Evolutionary conservation across 176 grass and related monocot genomes (phyloP), one percentile per base, ranked within the genome.

Genomic region (Triticum monococcum): DNA sequence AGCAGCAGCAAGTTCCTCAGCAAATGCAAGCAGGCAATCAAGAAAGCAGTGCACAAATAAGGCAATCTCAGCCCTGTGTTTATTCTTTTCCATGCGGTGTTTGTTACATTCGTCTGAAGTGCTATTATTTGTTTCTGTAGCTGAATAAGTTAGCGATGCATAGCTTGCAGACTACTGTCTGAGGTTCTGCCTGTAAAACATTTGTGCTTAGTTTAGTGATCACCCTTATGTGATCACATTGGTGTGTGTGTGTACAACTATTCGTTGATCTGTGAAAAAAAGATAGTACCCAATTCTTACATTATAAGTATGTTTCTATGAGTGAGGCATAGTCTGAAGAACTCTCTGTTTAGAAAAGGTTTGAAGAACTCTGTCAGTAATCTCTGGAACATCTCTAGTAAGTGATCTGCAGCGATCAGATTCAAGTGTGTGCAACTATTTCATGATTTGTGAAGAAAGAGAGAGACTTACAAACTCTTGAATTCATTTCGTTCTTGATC

Each of bases 1-100:
- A 92, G 80, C 86, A 92, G 84, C 81, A 85, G 81, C 72, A 96
- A 99, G 25, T 99, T 99, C 65, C 62, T 96, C 24, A 95, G 60
- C 62, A 89, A 82, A 77, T 95, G 93, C 87, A 89, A 83, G 60
- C 93, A 93, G 56, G 92, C 90, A 5, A 93, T 99, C 87, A 99
- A 94, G 93, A 99, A 92, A 86, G 94, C 92, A 38, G 87, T 96
- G 81, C 88, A 94, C 86, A 96, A 91, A 82, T 95, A 83, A 81
- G 81, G 41, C 14, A 10, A 23, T 67, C 43, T 65, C 40, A 36
- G 50, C 22, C 76, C 46, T 50, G 46, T 22, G 18, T 59, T 22
- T 59, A 59, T 91, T 79, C 57, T 83, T 91, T 77, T 30, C 71
- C 59, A 43, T 56, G 0, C 20, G 38, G 7, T 5, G 59, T 72